Base-by-base conservation (phyloP, 495 filamentous ascomycete species). In the Penicillium coffeae region DNA sequence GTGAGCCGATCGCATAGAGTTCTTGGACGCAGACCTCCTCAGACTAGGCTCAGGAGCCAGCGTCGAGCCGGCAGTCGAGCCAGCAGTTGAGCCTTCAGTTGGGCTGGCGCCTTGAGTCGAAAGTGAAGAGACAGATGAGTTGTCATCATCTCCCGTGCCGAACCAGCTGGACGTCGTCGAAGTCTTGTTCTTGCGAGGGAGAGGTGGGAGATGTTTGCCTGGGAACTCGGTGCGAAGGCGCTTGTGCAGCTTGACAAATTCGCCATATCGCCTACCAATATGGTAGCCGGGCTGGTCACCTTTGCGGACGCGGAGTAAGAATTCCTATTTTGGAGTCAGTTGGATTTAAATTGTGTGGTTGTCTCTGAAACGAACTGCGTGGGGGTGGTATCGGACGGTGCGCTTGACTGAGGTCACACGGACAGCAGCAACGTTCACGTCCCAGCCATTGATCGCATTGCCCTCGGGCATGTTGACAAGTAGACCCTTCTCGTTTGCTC, bases 391-490 rank as follows among this genome's bases (percentile, higher is more conserved):
- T 41, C 93, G 74, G 22, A 97, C 80, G 30, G 91, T 95, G 60
- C 90, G 82, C 77, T 92, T 93, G 30, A 89, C 73, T 16, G 78
- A 82, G 3, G 80, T 86, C 2, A 87, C 85, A 39, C 91, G 80
- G 38, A 98, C 93, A 20, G 85, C 89, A 14, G 90, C 91, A 44
- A 98, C 86, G 70, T 98, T 98, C 50, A 97, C 82, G 66, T 96
- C 91, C 93, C 93, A 97, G 7, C 89, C 90, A 68, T 98, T 88
- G 40, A 94, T 86, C 46, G 84, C 82, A 68, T 95, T 82, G 0
- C 93, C 94, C 64, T 96, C 89, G 0, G 93, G 94, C 55, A 89
- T 73, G 40, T 92, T 92, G 16, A 87, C 77, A 8, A 94, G 68
- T 41, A 98, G 70, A 0, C 94, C 94, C 20, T 88, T 85, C 34